phyloP scores from a whole-genome alignment of 257 asterid genomes.

The Thymus mandschuricus region DNA sequence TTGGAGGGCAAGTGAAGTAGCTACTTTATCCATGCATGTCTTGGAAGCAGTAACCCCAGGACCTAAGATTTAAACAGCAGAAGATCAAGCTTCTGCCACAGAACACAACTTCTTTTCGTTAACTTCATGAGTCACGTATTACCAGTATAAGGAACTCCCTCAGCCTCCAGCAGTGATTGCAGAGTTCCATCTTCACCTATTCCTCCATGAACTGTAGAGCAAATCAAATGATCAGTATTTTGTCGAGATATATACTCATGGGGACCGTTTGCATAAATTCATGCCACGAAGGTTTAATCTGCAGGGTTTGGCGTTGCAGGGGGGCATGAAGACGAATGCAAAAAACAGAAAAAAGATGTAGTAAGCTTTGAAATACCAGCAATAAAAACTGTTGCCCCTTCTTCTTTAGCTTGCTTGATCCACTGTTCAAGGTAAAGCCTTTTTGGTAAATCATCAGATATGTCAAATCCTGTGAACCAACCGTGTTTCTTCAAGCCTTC shows the following conservation, averaged over 20 bases:
- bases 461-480: slow-evolving; percentile 85
- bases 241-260: background rate
- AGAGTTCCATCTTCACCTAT: slow-evolving; percentile 94
- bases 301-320: background rate
- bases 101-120: slow-evolving; percentile 18
- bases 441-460: slow-evolving; percentile 71
- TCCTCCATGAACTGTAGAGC: slow-evolving; percentile 82
- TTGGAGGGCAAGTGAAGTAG: slow-evolving; percentile 78
- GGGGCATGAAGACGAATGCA: slow-evolving; percentile 12
- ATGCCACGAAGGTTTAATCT: too few species aligned
- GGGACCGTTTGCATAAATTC: too few species aligned
- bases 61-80: slow-evolving; percentile 51
- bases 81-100: slow-evolving; percentile 32
- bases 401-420: slow-evolving; percentile 79
- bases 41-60: slow-evolving; percentile 75
- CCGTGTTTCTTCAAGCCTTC: slow-evolving; percentile 66
- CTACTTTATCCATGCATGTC: slow-evolving; percentile 90
- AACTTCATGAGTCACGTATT: slow-evolving; percentile 9
- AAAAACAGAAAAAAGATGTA: slow-evolving; percentile 6
- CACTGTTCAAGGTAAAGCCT: slow-evolving; percentile 67
- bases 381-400: slow-evolving; percentile 77
- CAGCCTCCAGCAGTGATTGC: slow-evolving; percentile 77
- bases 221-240: slow-evolving; percentile 26
- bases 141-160: slow-evolving; percentile 78
- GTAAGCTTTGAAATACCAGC: slow-evolving; percentile 58